phyloP scores from a whole-genome alignment of 2,329 filamentous ascomycete genomes.

The Arachnomyces sp. region DNA sequence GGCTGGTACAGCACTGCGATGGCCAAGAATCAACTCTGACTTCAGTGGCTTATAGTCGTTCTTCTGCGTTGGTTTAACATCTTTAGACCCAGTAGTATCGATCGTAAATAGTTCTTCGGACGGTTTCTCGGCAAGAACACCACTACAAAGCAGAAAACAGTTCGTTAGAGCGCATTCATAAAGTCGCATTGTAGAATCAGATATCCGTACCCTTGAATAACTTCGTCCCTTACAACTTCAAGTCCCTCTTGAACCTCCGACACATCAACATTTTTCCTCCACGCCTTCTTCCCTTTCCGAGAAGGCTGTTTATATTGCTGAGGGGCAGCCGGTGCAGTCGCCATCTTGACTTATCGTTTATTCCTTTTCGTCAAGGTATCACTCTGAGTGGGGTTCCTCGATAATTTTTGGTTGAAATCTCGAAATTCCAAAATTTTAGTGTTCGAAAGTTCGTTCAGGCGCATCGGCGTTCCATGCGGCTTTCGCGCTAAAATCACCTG shows the following conservation, averaged over 20 bases:
- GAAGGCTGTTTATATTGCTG: slow-evolving; percentile 81
- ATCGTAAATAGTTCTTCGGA: slow-evolving; percentile 79
- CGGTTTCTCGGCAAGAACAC: slow-evolving; percentile 72
- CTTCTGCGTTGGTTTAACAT: slow-evolving; percentile 56
- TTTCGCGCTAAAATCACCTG: slow-evolving; percentile 15
- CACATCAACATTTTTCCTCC: slow-evolving; percentile 96
- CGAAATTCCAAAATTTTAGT: slow-evolving; percentile 19
- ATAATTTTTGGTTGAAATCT: slow-evolving; percentile 15
- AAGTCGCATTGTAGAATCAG: neutral
- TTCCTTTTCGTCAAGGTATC: slow-evolving; percentile 5
- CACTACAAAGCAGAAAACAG: slow-evolving; percentile 44
- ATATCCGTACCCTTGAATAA: slow-evolving; percentile 67
- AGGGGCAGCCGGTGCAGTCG: slow-evolving; percentile 47
- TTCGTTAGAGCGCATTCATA: neutral
- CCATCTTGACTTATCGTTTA: slow-evolving; percentile 19
- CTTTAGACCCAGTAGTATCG: slow-evolving; percentile 63
- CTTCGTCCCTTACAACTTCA: slow-evolving; percentile 74
- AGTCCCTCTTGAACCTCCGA: slow-evolving; percentile 77
- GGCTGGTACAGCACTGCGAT: slow-evolving; percentile 72
- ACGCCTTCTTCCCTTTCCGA: slow-evolving; percentile 95
- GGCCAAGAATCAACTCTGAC: slow-evolving; percentile 81
- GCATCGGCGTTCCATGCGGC: slow-evolving; percentile 10
- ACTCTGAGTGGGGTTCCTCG: slow-evolving; percentile 11
- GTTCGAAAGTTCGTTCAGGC: too few species aligned
- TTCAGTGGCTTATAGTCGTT: slow-evolving; percentile 71